phyloP scores from a whole-genome alignment of 495 filamentous ascomycete genomes.

The Aspergillus baeticus region DNA sequence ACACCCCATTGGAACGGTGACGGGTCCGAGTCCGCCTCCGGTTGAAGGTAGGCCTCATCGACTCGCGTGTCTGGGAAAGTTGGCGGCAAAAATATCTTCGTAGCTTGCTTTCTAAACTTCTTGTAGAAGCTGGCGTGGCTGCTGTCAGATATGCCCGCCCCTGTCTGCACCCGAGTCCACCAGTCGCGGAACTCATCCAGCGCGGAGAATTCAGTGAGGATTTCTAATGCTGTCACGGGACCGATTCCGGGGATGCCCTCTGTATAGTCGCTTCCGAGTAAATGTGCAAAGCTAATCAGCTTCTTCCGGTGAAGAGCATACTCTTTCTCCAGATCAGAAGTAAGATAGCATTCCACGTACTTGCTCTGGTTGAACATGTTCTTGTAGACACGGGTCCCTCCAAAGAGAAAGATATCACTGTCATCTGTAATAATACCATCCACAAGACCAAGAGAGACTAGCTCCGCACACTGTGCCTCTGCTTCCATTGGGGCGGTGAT shows the following conservation, averaged over 20 bases:
- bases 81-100: conserved; percentile 81
- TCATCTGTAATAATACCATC: conserved; percentile 99
- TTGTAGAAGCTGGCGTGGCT: conserved; percentile 64
- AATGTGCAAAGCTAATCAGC: conserved; percentile 82
- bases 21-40: conserved; percentile 76
- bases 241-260: conserved; percentile 88
- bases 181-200: conserved; percentile 76
- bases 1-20: conserved; percentile 91
- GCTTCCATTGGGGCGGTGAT: conserved; percentile 99
- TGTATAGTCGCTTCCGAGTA: conserved; percentile 92
- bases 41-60: conserved; percentile 76
- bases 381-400: conserved; percentile 93
- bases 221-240: conserved; percentile 89
- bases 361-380: conserved; percentile 99
- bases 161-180: conserved; percentile 77
- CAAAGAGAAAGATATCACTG: conserved; percentile 95
- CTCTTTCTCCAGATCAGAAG: conserved; percentile 84
- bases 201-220: conserved; percentile 79
- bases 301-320: conserved; percentile 77
- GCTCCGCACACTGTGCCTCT: conserved; percentile 93
- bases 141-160: conserved; percentile 34
- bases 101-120: conserved; percentile 76
- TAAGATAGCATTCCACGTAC: conserved; percentile 93
- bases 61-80: conserved; percentile 75
- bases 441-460: conserved; percentile 80